These are phyloP conservation scores for Acanthamoeba quina DNA, from an alignment of 208 protist genomes.

Conservation along the genomic window DNA sequence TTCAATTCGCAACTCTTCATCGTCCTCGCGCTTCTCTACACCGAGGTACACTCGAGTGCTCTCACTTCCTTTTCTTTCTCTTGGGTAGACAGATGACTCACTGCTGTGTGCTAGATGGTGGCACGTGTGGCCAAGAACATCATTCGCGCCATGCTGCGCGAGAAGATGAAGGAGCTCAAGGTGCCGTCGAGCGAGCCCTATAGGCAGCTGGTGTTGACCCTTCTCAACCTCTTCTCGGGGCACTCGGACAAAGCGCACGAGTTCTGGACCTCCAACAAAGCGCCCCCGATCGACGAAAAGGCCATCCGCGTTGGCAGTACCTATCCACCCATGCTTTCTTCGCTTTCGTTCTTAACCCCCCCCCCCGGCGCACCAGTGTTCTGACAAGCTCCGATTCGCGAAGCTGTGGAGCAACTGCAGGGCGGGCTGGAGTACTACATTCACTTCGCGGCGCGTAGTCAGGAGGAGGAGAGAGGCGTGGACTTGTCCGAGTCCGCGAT, in stretches of 20 bases:
- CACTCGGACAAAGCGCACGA: background rate
- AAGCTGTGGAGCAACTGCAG: slow-evolving; percentile 16
- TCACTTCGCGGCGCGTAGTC: slow-evolving; percentile 5
- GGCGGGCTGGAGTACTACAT: slow-evolving; percentile 67
- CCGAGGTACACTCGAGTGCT: slow-evolving; percentile 31
- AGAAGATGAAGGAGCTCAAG: slow-evolving; percentile 78
- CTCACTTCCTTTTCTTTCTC: background rate
- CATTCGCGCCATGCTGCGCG: slow-evolving; percentile 64
- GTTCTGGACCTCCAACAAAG: slow-evolving; percentile 72
- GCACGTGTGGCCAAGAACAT: slow-evolving; percentile 59
- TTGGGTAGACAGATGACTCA: too few relatives aligned
- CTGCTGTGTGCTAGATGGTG: background rate
- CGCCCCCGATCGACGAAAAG: slow-evolving; percentile 25
- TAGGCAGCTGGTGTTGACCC: slow-evolving; percentile 42
- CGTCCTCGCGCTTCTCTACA: slow-evolving; percentile 47
- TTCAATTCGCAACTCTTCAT: slow-evolving; percentile 1
- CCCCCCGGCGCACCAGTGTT: background rate
- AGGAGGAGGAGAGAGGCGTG: background rate
- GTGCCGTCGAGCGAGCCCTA: slow-evolving; percentile 74
- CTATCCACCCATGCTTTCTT: background rate
- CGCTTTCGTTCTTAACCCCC: background rate
- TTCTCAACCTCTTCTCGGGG: slow-evolving; percentile 74
- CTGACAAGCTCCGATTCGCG: background rate
- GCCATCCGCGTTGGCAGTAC: slow-evolving; percentile 14
- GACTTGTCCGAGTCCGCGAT: background rate